Percentiles rank a stretch among this genome's conserved stretches.
phyloP scores from a whole-genome alignment of 164 flowering plant genomes.

The Echeveria elegans region DNA sequence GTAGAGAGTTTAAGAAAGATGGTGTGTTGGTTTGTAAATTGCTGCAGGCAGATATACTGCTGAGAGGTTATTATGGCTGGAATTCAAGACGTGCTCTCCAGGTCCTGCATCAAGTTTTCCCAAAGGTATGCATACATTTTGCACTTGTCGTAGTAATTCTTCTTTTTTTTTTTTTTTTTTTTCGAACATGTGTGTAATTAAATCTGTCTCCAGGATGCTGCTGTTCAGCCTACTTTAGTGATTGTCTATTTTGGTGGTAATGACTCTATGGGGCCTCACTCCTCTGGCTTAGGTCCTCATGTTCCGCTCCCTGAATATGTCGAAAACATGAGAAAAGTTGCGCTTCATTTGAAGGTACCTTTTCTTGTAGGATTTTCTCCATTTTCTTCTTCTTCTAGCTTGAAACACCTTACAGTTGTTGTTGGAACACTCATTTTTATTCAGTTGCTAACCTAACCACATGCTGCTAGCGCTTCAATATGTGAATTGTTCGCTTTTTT shows the following conservation, averaged over 20 bases:
- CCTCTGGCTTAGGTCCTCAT: slow-evolving; percentile 91
- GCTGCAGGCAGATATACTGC: slow-evolving; percentile 66
- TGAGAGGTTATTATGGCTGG: slow-evolving; percentile 85
- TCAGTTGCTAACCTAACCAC: not conserved
- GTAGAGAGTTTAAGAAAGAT: no score
- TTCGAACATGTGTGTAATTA: slow-evolving; percentile 1
- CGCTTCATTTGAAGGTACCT: slow-evolving; percentile 62
- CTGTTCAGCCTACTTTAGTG: slow-evolving; percentile 67
- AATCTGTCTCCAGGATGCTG: slow-evolving; percentile 49
- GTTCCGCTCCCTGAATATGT: slow-evolving; percentile 80
- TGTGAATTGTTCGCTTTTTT: not conserved
- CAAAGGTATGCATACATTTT: slow-evolving; percentile 36
- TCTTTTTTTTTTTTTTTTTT: not conserved
- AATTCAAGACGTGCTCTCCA: slow-evolving; percentile 81
- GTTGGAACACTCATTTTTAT: no score
- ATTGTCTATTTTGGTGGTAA: slow-evolving; percentile 95
- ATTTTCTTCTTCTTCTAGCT: no score
- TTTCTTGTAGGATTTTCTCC: no score
- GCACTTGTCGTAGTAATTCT: not conserved
- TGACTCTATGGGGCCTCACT: slow-evolving; percentile 82
- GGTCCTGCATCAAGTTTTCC: slow-evolving; percentile 65
- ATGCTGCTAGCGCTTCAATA: not conserved
- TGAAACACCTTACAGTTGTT: no score
- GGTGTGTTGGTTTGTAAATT: not conserved
- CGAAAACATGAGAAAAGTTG: slow-evolving; percentile 76